phyloP scores from a whole-genome alignment of 1,284 basidiomycete species.

The Salmacisia buchloeana region DNA sequence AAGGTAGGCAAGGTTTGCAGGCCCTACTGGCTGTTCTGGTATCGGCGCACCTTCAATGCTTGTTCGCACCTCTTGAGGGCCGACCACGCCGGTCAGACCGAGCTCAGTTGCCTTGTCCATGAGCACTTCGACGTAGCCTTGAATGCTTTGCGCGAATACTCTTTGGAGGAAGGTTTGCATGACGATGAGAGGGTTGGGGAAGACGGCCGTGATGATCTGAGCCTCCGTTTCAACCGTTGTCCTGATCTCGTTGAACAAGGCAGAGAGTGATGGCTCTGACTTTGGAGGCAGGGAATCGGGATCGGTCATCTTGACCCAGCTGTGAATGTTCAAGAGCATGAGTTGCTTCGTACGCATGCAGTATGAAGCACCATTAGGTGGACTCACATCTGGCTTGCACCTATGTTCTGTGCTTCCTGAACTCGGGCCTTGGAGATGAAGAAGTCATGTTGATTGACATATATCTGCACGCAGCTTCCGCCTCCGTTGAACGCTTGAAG shows the following conservation, averaged over 20 bases:
- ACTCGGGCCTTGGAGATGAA: constrained; percentile 60
- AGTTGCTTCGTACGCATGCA: not conserved
- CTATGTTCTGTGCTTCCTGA: constrained; percentile 60
- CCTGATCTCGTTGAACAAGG: constrained; percentile 81
- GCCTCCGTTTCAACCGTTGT: constrained; percentile 88
- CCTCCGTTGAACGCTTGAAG: constrained; percentile 97
- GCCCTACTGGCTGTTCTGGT: not conserved
- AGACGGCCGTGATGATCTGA: constrained; percentile 97
- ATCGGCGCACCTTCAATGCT: too few relatives aligned
- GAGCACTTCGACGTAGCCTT: constrained; percentile 46
- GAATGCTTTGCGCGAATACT: constrained; percentile 85
- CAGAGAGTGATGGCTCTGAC: constrained; percentile 70
- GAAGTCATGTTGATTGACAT: constrained; percentile 94
- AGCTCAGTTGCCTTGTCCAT: constrained; percentile 45
- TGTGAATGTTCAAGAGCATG: constrained; percentile 44
- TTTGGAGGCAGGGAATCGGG: constrained; percentile 74
- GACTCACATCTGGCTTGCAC: constrained; percentile 63
- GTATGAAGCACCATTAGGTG: not conserved
- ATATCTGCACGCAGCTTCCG: constrained; percentile 91
- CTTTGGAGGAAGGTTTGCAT: constrained; percentile 98
- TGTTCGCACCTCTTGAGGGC: not conserved
- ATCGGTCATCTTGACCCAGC: constrained; percentile 63
- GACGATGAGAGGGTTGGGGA: constrained; percentile 92
- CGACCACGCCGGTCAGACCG: constrained; percentile 16
- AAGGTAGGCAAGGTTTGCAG: constrained; percentile 68